Percentiles rank a stretch among this genome's conserved stretches.
phyloP scores from a whole-genome alignment of 2,329 filamentous ascomycete species.

The Macrophomina tecta region DNA sequence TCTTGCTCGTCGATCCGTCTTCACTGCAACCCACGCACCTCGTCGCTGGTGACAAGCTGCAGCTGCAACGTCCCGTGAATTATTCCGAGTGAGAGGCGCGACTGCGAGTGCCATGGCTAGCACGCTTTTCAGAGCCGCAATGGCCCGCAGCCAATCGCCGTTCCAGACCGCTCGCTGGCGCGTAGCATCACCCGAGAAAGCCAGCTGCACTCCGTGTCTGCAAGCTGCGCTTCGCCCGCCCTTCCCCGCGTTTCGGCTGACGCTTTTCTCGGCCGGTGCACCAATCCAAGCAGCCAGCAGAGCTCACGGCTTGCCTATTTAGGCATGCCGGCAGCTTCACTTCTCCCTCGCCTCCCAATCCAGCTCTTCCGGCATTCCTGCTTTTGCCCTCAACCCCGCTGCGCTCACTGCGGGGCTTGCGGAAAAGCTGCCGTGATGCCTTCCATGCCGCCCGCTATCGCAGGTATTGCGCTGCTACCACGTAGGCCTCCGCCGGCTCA shows the following conservation, averaged over 20 bases:
- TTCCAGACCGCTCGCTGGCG: background rate
- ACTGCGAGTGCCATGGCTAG: no score
- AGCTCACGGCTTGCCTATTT: conserved; percentile 19
- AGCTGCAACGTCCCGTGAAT: no score
- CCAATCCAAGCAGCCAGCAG: background rate
- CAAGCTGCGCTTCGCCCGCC: background rate
- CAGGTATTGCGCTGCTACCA: background rate
- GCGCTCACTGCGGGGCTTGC: conserved; percentile 8
- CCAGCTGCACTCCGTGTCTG: background rate
- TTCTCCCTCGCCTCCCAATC: conserved; percentile 21
- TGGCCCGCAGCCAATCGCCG: background rate
- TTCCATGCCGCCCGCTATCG: background rate
- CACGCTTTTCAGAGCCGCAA: background rate
- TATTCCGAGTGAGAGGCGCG: no score
- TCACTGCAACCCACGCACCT: no score
- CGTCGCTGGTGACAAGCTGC: no score
- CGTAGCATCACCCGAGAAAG: background rate
- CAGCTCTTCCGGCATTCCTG: conserved; percentile 20
- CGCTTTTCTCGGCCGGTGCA: background rate
- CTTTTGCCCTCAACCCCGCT: conserved; percentile 16
- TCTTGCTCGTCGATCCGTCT: no score
- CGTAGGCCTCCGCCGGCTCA: background rate
- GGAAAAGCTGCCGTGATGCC: conserved; percentile 5
- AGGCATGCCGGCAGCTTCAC: conserved; percentile 20
- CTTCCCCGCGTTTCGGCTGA: conserved; percentile 8